Evolutionary conservation across 2,329 filamentous ascomycete genomes (phyloP).

Genomic region (Botrytis paeoniae): DNA sequence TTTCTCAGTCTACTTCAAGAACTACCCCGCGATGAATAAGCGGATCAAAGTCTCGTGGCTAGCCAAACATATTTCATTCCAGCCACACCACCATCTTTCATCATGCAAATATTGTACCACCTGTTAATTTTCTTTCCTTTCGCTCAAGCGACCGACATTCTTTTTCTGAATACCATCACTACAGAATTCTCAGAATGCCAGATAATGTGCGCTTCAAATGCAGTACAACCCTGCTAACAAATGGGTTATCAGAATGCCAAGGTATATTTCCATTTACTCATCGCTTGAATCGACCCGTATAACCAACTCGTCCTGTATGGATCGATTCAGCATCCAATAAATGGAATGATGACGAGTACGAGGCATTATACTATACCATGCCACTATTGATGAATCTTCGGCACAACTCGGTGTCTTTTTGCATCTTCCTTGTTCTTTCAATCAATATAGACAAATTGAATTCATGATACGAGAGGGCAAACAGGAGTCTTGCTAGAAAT

Average conservation of each 20-base stretch:
- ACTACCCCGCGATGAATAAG: constrained; percentile 7
- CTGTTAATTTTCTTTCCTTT: background rate
- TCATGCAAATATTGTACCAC: background rate
- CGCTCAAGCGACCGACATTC: background rate
- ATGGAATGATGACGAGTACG: background rate
- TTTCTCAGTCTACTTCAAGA: constrained; percentile 1
- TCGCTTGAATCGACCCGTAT: background rate
- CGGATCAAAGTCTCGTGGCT: background rate
- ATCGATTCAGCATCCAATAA: background rate
- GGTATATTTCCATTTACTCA: background rate
- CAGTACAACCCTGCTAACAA: constrained; percentile 12
- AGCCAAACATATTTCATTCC: background rate
- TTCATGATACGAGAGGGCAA: background rate
- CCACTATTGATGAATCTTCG: constrained; percentile 14
- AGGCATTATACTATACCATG: background rate
- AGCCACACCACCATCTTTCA: background rate
- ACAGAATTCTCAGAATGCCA: background rate
- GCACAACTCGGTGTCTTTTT: background rate
- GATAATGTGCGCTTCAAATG: background rate
- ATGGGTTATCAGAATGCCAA: background rate
- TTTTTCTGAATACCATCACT: background rate
- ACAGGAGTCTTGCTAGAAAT: background rate
- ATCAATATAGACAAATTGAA: background rate
- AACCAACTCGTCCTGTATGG: background rate
- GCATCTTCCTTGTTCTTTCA: background rate